These are phyloP conservation scores for Chytriomyces hyalinus DNA, from an alignment of 192 early-diverging fungal genomes.

Conservation along the genomic window DNA sequence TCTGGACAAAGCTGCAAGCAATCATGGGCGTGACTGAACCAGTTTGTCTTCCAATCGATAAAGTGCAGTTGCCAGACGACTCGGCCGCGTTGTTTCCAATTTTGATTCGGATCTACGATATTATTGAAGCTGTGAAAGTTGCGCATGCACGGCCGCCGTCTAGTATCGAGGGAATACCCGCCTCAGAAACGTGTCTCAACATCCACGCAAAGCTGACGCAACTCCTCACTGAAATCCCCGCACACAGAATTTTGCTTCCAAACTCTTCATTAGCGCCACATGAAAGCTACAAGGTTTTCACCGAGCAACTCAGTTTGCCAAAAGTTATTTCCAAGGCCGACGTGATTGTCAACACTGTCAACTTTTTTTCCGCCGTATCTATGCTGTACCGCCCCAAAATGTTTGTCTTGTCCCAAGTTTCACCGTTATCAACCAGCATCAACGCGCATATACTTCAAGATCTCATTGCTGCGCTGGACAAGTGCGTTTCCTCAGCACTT, in stretches of 20 bases:
- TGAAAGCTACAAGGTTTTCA: background rate
- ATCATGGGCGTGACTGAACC: background rate
- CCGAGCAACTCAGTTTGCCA: background rate
- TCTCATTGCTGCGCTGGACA: background rate
- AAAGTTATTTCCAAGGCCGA: background rate
- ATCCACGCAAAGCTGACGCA: background rate
- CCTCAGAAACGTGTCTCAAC: background rate
- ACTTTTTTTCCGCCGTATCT: background rate
- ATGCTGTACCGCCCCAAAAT: constrained; percentile 17
- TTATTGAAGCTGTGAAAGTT: background rate
- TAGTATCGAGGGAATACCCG: background rate
- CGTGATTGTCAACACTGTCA: background rate
- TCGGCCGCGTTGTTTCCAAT: background rate
- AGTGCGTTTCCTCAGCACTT: background rate
- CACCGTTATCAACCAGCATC: background rate
- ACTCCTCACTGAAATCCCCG: background rate
- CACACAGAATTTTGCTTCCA: background rate
- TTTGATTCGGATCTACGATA: background rate
- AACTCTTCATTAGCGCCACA: background rate
- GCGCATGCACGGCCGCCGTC: background rate
- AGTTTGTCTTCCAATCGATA: background rate
- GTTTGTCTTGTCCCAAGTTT: background rate
- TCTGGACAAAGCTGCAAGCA: background rate
- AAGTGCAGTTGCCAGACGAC: background rate
- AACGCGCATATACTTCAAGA: background rate